phyloP scores from a whole-genome alignment of 1,284 basidiomycete species.

The Neotropicomus parvogracilis region DNA sequence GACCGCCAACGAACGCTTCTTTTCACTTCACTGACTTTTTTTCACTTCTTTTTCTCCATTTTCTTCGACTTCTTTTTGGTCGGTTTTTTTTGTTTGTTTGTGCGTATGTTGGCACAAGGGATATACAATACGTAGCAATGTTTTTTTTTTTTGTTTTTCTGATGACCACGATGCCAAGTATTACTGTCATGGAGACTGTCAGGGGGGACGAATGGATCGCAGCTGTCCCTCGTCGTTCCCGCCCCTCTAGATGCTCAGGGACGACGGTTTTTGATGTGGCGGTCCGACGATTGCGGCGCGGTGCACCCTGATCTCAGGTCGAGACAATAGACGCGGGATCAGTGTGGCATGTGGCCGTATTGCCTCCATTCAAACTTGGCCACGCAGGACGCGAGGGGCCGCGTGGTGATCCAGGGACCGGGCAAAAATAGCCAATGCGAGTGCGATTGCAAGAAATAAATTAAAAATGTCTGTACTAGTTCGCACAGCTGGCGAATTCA shows the following conservation, averaged over 20 bases:
- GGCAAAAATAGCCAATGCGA: conserved; percentile 6
- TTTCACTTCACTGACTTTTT: conserved; percentile 10
- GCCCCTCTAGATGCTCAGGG: conserved; percentile 22
- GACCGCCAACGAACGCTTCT: conserved; percentile 21
- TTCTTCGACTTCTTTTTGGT: background rate
- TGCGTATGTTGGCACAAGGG: conserved; percentile 13
- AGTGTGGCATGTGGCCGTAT: too few relatives aligned
- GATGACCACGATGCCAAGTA: conserved; percentile 26
- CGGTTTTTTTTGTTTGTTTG: conserved; percentile 7
- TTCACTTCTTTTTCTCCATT: conserved; percentile 5
- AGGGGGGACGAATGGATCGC: too few relatives aligned
- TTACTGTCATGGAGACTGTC: too few relatives aligned
- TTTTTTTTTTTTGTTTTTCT: conserved; percentile 12
- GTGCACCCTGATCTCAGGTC: too few relatives aligned
- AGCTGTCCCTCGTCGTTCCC: conserved; percentile 15
- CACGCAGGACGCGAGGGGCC: too few relatives aligned
- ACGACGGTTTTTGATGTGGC: background rate
- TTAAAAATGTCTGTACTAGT: conserved; percentile 12
- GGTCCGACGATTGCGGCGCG: too few relatives aligned
- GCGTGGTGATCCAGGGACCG: too few relatives aligned
- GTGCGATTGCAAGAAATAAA: conserved; percentile 13
- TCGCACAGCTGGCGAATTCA: conserved; percentile 6
- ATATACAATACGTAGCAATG: conserved; percentile 28
- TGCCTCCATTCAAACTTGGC: too few relatives aligned
- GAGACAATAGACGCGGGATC: conserved; percentile 2